These are phyloP conservation scores for Stellera chamaejasme DNA, from an alignment of 345 rosid species.

Conservation along the genomic window DNA sequence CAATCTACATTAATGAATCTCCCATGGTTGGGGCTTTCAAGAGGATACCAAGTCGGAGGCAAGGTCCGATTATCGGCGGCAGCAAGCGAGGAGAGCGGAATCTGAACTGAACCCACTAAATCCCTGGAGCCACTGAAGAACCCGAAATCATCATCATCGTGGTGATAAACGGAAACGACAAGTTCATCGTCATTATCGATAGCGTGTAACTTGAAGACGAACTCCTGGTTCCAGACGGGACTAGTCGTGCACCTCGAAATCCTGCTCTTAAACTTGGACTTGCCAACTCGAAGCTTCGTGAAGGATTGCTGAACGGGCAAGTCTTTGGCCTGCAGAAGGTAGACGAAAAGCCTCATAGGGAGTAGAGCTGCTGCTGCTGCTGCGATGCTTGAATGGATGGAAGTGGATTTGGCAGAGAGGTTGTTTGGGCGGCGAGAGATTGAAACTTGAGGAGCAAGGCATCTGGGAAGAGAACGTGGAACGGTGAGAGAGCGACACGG, in stretches of 20 bases:
- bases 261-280: conserved; percentile 55
- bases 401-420: background rate
- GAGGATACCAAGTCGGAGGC: conserved; percentile 75
- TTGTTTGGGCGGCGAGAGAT: background rate
- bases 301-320: conserved; percentile 42
- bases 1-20: conserved; percentile 38
- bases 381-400: background rate
- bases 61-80: conserved; percentile 45
- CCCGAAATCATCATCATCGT: conserved; percentile 26
- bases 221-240: conserved; percentile 85
- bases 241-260: conserved; percentile 21
- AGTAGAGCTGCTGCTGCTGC: background rate
- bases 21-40: conserved; percentile 37
- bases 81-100: conserved; percentile 42
- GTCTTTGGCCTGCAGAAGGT: conserved; percentile 62
- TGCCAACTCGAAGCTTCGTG: conserved; percentile 60
- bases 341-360: conserved; percentile 65
- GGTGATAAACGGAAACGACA: conserved; percentile 39
- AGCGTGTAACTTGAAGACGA: conserved; percentile 39
- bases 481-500: conserved; percentile 12
- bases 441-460: conserved; percentile 4
- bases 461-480: conserved; percentile 14
- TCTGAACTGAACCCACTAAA: conserved; percentile 43
- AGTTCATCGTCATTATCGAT: conserved; percentile 34
- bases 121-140: conserved; percentile 33